Conservation (phyloP, 2,329 filamentous ascomycete genomes). For the Penicillium sp. region DNA sequence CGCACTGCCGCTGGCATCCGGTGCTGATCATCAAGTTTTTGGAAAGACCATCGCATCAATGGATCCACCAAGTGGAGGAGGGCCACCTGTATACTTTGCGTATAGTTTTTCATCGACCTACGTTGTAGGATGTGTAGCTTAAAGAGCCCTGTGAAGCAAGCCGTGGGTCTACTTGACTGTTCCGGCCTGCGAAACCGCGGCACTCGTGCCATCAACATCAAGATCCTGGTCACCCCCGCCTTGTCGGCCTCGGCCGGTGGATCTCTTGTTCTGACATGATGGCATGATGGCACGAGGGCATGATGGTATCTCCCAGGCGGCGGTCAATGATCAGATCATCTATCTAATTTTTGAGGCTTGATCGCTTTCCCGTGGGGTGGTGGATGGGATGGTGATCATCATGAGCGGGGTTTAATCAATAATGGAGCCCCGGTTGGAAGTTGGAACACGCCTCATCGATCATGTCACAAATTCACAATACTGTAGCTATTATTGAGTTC, state of each 20-base stretch:
- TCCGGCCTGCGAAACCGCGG: not conserved
- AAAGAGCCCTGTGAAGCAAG: not conserved
- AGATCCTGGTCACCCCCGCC: not conserved
- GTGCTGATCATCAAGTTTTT: not conserved
- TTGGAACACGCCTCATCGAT: not conserved
- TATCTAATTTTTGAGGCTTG: not conserved
- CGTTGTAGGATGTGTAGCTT: not conserved
- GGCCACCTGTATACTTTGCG: not conserved
- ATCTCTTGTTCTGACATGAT: not conserved
- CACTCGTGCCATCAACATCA: not conserved
- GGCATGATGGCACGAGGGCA: too few relatives aligned
- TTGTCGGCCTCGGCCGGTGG: not conserved
- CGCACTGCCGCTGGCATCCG: not conserved
- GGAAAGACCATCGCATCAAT: not conserved
- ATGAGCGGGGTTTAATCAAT: not conserved
- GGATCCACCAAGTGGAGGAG: not conserved
- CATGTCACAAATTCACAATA: not conserved
- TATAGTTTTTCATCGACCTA: not conserved
- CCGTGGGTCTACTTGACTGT: not conserved
- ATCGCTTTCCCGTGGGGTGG: not conserved
- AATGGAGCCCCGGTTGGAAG: not conserved
- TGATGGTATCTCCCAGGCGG: not conserved
- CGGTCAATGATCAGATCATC: too few relatives aligned
- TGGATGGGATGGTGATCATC: not conserved
- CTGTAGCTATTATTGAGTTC: too few relatives aligned